Evolutionary conservation across 73 alveolate species (phyloP), one percentile per base, ranked within the genome.

Genomic region (Symbiodinium natans): DNA sequence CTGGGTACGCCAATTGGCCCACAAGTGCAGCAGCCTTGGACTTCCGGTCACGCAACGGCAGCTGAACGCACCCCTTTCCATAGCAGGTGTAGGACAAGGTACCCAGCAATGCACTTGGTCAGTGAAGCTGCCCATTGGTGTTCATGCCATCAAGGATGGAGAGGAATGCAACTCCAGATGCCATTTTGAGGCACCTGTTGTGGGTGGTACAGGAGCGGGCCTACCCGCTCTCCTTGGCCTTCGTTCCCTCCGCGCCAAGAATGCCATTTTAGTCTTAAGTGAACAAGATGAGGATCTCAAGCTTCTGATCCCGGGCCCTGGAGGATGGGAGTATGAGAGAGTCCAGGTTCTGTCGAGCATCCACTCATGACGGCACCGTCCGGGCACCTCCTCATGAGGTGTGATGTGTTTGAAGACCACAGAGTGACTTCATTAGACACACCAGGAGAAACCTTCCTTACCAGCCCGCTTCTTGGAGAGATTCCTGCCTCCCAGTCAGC

Each of bases 91-190:
- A 0, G 89, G 89, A 1, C 39, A 82, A 21, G 90, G 90, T 3
- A 29, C 41, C 10, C 90, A 82, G 68, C 41, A 82, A 52, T 82
- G 90, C 42, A 33, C 41, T 21, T 82, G 90, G 90, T 13, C 90
- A 82, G 90, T 82, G 71, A 23, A 27, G 9, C 5, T 82, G 8
- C 71, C 90, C 3, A 82, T 82, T 2, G 90, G 41, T 1, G 41
- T 46, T 21, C 59, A 17, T 1, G 90, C 90, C 1, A 8, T 46
- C 29, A 3, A n/a, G 40, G 27, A 38, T 5, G 41, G 68, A 25
- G 63, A 21, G 2, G 90, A n/a, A 0, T 31, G 42, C n/a, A 82
- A 40, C 17, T 40, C 10, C 3, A 15, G 31, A 4, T 52, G 68
- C 21, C 29, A 39, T 27, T 82, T 82, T 21, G 71, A 82, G 29